Evolutionary conservation across 306 rosid species (phyloP), one percentile per base, ranked within the genome.

Genomic region (Canavalia ensiformis): DNA sequence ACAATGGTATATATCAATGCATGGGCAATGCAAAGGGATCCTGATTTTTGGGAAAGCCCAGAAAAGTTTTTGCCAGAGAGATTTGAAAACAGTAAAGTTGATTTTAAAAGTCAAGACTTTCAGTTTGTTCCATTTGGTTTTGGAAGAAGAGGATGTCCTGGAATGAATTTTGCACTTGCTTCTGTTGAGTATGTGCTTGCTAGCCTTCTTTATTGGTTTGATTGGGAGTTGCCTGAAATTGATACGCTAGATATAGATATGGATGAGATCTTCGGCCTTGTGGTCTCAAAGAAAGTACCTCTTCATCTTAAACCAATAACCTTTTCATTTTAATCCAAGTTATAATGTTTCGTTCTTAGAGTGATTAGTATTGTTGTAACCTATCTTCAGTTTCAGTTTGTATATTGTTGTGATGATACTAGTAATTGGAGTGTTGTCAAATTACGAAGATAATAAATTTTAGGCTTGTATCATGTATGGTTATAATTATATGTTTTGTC

Each of bases 21-120:
- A 3, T 91, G 89, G 89, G 88, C 87, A 8, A 82, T 93, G 1
- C 97, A 81, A 6, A 77, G 85, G 11, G 81, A 81, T n/a, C 79
- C 86, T 25, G 35, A 68, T 11, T 37, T 42, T 1, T 82, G 89
- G 89, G 76, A 78, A 52, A 55, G 8, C 1, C 84, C 84, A 0
- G 82, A 82, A 50, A 82, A 74, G 44, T 82, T 86, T 7, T 0
- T 59, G 0, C 89, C 86, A 1, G 84, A 86, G 59, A 86, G 86
- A 86, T 82, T 78, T 68, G 75, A 72, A 58, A 30, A 82, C 0
- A 52, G 9, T 0, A 29, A 58, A 1, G 3, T 86, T 58, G 84
- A 78, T 52, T 82, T 74, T 55, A 60, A 10, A 29, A 79, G 58
- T 4, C 66, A 68, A 12, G 41, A 82, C 12, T 67, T 51, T 2